A percentile compares a stretch with the other conserved stretches of the same genome.
Conservation (phyloP, 805 yeast species). For the Alloascoidea africana region DNA sequence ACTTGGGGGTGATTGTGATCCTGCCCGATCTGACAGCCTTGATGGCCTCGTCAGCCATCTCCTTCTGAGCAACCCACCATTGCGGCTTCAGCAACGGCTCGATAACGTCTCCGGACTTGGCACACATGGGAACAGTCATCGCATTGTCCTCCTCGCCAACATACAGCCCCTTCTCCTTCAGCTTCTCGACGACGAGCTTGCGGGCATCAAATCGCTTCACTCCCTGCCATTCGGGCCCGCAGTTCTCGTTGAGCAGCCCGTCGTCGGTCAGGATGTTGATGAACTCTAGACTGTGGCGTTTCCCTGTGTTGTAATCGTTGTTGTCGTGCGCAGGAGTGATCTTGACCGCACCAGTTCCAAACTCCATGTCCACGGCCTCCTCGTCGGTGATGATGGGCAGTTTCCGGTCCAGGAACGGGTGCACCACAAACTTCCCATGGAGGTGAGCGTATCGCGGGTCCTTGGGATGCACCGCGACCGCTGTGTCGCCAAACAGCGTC, state of each 20-base stretch:
- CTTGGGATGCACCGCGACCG: conserved; percentile 93
- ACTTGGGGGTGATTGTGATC: conserved; percentile 69
- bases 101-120: conserved; percentile 92
- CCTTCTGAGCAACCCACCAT: conserved; percentile 95
- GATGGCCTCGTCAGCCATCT: conserved; percentile 79
- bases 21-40: conserved; percentile 73
- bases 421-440: conserved; percentile 84
- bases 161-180: conserved; percentile 59
- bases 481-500: conserved; percentile 96
- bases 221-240: conserved; percentile 82
- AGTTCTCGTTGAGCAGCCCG: conserved; percentile 78
- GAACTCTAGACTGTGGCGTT: conserved; percentile 78
- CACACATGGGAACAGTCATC: conserved; percentile 89
- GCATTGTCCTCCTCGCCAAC: conserved; percentile 87
- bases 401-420: conserved; percentile 77
- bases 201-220: conserved; percentile 93
- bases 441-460: conserved; percentile 86
- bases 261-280: conserved; percentile 86
- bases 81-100: conserved; percentile 97
- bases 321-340: conserved; percentile 98
- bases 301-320: conserved; percentile 94
- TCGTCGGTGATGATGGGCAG: conserved; percentile 81
- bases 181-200: conserved; percentile 60
- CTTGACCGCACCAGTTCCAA: conserved; percentile 99
- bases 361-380: conserved; percentile 97